A percentile compares a stretch with the other conserved stretches of the same genome.
phyloP scores from a whole-genome alignment of 208 protist genomes.

The Trypanosoma melophagium region DNA sequence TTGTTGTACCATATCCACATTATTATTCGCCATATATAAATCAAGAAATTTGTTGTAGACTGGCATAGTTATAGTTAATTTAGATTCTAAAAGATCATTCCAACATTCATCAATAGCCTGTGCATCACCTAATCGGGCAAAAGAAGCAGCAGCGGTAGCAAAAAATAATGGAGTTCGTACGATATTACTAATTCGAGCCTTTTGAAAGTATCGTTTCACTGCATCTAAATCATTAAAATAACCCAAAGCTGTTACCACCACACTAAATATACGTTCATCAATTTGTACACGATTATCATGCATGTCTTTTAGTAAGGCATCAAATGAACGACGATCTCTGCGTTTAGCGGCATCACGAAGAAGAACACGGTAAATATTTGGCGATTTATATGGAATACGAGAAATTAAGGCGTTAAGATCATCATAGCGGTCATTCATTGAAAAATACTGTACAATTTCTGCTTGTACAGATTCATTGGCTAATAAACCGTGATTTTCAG shows the following conservation, averaged over 20 bases:
- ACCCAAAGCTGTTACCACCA: conserved; percentile 65
- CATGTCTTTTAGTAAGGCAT: conserved; percentile 55
- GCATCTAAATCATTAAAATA: conserved; percentile 68
- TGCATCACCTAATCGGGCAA: conserved; percentile 56
- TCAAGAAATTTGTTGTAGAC: conserved; percentile 92
- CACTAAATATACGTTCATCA: conserved; percentile 77
- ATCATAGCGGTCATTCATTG: conserved; percentile 45
- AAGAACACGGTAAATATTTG: conserved; percentile 74
- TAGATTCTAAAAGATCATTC: conserved; percentile 67
- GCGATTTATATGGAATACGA: conserved; percentile 59
- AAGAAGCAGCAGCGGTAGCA: conserved; percentile 72
- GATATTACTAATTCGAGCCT: conserved; percentile 42
- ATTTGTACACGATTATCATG: conserved; percentile 38
- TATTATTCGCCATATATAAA: conserved; percentile 81
- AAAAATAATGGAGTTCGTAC: conserved; percentile 77
- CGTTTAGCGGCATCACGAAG: conserved; percentile 72
- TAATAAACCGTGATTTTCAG: conserved; percentile 67
- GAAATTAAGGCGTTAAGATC: conserved; percentile 63
- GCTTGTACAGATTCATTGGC: conserved; percentile 73
- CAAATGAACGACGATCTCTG: conserved; percentile 51
- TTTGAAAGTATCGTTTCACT: conserved; percentile 64
- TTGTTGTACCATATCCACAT: conserved; percentile 83
- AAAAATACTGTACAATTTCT: conserved; percentile 72
- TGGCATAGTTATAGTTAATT: conserved; percentile 79
- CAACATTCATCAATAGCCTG: conserved; percentile 74